A percentile compares a stretch with the other conserved stretches of the same genome.
Evolutionary conservation across 768 basidiomycete species (phyloP).

Genomic region (Hygrophorus russula): DNA sequence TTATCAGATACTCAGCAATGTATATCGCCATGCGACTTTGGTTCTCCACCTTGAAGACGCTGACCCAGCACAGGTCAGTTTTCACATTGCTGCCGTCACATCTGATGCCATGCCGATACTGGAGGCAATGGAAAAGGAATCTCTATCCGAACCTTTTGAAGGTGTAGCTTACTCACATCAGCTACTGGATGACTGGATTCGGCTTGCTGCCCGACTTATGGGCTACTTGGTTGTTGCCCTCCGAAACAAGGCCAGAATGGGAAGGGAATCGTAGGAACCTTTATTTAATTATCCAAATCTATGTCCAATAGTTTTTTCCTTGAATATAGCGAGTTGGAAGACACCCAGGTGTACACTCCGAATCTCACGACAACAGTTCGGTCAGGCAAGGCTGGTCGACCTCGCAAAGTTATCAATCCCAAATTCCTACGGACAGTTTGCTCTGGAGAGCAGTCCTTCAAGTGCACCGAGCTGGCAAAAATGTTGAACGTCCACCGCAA

Average conservation of each 20-base stretch:
- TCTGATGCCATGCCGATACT: not conserved
- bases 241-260: not conserved
- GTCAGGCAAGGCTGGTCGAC: not conserved
- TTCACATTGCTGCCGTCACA: not conserved
- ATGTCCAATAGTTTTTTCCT: no score
- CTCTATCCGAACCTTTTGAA: no score
- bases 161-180: not conserved
- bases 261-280: not conserved
- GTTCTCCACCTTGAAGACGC: not conserved
- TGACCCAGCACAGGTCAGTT: not conserved
- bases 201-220: not conserved
- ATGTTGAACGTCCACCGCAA: not conserved
- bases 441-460: not conserved
- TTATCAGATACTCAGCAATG: not conserved
- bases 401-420: constrained; percentile 2
- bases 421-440: not conserved
- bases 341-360: not conserved
- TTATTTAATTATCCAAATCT: not conserved
- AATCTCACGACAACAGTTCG: not conserved
- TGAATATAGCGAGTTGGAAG: not conserved
- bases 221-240: not conserved
- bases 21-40: not conserved
- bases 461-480: not conserved
- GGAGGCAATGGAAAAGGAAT: not conserved
- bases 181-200: not conserved